Conservation (phyloP, 306 rosid species). For the Quercus cerris region DNA sequence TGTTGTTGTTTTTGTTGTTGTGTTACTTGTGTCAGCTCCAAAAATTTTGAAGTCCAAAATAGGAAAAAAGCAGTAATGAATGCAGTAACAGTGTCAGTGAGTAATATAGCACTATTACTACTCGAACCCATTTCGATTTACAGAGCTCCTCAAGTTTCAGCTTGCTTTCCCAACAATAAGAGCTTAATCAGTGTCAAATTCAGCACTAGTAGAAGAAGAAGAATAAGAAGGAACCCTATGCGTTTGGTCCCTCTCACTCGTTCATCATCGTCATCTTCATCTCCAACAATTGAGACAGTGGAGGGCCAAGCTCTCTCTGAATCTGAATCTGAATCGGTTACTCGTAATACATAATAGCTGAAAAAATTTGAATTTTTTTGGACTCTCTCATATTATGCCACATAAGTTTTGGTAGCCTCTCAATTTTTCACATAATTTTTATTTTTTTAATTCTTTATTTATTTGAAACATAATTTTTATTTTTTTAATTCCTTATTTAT, state of each 20-base stretch:
- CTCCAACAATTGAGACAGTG: slow-evolving; percentile 51
- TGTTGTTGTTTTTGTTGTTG: too few species aligned
- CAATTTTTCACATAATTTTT: too few species aligned
- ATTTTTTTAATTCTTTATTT: too few species aligned
- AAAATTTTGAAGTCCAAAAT: background rate
- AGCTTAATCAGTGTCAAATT: background rate
- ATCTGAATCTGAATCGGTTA: slow-evolving; percentile 29
- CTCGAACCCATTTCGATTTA: background rate
- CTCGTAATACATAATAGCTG: slow-evolving; percentile 27
- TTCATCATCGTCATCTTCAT: background rate
- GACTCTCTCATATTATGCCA: too few species aligned
- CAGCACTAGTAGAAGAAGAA: too few species aligned
- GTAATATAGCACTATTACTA: background rate
- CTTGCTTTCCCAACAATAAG: background rate
- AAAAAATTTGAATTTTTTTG: too few species aligned
- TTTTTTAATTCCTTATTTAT: too few species aligned
- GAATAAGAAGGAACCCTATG: slow-evolving; percentile 33
- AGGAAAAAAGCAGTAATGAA: background rate
- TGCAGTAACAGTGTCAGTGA: background rate
- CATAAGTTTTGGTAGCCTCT: too few species aligned
- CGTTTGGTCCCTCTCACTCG: slow-evolving; percentile 23
- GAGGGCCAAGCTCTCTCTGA: slow-evolving; percentile 37
- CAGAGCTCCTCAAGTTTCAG: background rate
- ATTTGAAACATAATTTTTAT: too few species aligned
- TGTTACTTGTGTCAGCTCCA: too few species aligned